These are phyloP conservation scores for Grosmannia huntii DNA, from an alignment of 2,329 filamentous ascomycete genomes.

Conservation along the genomic window DNA sequence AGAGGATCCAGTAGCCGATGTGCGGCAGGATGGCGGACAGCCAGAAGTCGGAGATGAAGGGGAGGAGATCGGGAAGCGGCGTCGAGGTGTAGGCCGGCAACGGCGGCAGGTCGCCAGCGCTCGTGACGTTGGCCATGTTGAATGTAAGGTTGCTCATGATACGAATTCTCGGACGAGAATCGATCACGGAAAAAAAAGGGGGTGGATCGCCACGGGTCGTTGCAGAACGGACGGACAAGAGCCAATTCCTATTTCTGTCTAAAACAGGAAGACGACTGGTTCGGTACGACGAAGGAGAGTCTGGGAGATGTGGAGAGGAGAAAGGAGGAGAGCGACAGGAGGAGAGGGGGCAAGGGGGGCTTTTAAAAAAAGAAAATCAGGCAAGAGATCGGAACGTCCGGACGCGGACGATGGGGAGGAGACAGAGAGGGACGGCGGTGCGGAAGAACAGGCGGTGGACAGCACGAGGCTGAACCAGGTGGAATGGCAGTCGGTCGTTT, in stretches of 20 bases:
- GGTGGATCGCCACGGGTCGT: too few species aligned
- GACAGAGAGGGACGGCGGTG: background rate
- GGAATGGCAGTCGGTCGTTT: slow-evolving; percentile 10
- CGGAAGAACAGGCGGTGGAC: background rate
- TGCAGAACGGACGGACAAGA: too few species aligned
- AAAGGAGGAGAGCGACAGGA: background rate
- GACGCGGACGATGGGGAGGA: background rate
- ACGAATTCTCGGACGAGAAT: background rate
- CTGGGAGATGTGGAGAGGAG: background rate
- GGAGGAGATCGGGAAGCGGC: slow-evolving; percentile 57
- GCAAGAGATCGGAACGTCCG: slow-evolving; percentile 1
- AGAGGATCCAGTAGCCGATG: slow-evolving; percentile 78
- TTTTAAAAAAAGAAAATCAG: background rate
- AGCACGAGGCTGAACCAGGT: slow-evolving; percentile 2
- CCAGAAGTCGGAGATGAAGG: slow-evolving; percentile 71
- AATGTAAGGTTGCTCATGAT: slow-evolving; percentile 26
- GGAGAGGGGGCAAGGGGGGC: background rate
- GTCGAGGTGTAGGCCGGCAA: slow-evolving; percentile 69
- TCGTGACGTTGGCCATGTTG: slow-evolving; percentile 38
- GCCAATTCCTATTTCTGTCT: too few species aligned
- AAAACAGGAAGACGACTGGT: background rate
- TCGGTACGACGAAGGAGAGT: background rate
- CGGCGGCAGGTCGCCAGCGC: slow-evolving; percentile 59
- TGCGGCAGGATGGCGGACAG: slow-evolving; percentile 66
- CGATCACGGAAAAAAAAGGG: too few species aligned